Percentiles rank a stretch among this genome's conserved stretches.
These are phyloP conservation scores for Sicyos baderoa DNA, from an alignment of 306 rosid species.

Conservation along the genomic window DNA sequence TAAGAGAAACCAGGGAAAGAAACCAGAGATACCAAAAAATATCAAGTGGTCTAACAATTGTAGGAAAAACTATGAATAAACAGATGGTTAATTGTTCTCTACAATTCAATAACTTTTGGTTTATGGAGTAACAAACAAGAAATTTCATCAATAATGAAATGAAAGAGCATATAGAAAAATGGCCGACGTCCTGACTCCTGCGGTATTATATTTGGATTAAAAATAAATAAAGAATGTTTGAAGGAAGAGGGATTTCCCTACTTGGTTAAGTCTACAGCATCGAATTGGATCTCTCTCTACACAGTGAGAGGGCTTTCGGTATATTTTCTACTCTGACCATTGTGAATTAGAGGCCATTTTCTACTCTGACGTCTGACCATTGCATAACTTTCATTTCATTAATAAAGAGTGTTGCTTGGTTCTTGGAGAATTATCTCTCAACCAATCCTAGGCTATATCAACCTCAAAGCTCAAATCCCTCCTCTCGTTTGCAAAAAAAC, in stretches of 20 bases:
- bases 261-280: neutral
- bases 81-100: neutral
- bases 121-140: neutral
- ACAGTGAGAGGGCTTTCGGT: neutral
- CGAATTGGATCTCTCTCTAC: neutral
- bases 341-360: neutral
- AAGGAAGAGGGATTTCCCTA: neutral
- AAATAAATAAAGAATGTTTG: neutral
- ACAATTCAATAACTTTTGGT: neutral
- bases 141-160: neutral
- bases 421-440: no score
- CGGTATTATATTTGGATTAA: neutral
- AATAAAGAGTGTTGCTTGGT: no score
- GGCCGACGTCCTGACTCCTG: neutral
- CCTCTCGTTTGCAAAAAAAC: neutral
- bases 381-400: no score
- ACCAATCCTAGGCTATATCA: no score
- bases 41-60: neutral
- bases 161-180: neutral
- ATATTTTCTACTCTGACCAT: neutral
- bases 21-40: neutral
- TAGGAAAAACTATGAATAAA: neutral
- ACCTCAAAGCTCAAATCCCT: neutral
- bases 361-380: no score
- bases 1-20: neutral